These are phyloP conservation scores for Dendrobium huoshanense DNA, from an alignment of 106 monocot genomes.

Conservation along the genomic window DNA sequence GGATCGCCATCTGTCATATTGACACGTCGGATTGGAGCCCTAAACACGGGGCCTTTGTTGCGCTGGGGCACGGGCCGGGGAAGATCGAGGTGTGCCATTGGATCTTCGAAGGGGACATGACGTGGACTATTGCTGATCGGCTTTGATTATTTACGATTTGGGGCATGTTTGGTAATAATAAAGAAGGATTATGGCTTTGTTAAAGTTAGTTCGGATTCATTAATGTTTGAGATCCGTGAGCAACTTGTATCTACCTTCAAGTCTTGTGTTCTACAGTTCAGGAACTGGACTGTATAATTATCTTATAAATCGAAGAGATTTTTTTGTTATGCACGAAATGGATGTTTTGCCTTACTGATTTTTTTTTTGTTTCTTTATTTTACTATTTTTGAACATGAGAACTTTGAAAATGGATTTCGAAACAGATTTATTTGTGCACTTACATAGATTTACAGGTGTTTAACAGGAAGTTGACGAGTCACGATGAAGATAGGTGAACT, in stretches of 20 bases:
- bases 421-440: no score
- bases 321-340: no score
- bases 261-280: no score
- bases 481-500: no score
- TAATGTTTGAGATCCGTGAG: not conserved
- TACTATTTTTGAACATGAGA: no score
- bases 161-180: not conserved
- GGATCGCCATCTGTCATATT: constrained; percentile 30
- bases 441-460: no score
- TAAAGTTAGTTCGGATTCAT: not conserved
- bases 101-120: constrained; percentile 66
- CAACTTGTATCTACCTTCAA: not conserved
- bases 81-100: constrained; percentile 36
- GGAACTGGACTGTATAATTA: no score
- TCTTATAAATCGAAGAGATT: no score
- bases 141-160: not conserved
- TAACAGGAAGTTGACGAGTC: no score
- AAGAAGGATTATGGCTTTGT: not conserved
- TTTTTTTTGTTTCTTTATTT: no score
- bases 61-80: constrained; percentile 22
- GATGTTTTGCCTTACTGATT: no score
- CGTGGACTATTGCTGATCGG: constrained; percentile 68
- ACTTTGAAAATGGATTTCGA: no score
- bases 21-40: constrained; percentile 39
- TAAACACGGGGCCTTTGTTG: constrained; percentile 20